Percentiles rank a stretch among this genome's conserved stretches.
Conservation (phyloP, 2,329 filamentous ascomycete genomes). For the Talaromyces sp. region DNA sequence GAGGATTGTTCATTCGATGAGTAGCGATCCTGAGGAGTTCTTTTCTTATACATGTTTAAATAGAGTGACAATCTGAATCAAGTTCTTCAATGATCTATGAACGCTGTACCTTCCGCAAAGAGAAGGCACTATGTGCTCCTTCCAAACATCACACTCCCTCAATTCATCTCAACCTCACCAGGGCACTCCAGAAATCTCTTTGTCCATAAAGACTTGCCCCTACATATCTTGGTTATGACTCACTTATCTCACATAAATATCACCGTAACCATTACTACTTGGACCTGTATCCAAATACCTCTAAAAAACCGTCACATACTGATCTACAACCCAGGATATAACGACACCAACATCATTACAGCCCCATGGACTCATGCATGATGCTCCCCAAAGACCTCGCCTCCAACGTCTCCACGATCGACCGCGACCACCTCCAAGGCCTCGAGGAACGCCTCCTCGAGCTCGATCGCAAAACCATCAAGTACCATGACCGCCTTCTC, state of each 20-base stretch:
- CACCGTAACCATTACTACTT: background rate
- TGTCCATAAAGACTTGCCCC: background rate
- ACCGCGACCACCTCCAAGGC: background rate
- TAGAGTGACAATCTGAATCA: background rate
- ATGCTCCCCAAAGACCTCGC: background rate
- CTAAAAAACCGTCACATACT: background rate
- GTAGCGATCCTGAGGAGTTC: background rate
- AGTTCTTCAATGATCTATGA: too few species aligned
- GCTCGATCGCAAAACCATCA: background rate
- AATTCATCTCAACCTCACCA: background rate
- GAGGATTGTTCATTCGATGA: background rate
- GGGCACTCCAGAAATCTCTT: background rate
- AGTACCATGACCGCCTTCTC: background rate
- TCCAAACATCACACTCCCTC: background rate
- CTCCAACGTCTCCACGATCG: background rate
- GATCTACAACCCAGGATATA: background rate
- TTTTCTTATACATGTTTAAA: background rate
- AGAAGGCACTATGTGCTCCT: background rate
- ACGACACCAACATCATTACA: background rate
- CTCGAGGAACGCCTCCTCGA: background rate
- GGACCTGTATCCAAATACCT: background rate
- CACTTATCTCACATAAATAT: constrained; percentile 5
- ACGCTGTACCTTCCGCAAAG: background rate
- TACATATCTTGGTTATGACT: background rate
- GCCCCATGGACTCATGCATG: background rate